Conservation (phyloP, 148 eudicot species). For the Camellia japonica region DNA sequence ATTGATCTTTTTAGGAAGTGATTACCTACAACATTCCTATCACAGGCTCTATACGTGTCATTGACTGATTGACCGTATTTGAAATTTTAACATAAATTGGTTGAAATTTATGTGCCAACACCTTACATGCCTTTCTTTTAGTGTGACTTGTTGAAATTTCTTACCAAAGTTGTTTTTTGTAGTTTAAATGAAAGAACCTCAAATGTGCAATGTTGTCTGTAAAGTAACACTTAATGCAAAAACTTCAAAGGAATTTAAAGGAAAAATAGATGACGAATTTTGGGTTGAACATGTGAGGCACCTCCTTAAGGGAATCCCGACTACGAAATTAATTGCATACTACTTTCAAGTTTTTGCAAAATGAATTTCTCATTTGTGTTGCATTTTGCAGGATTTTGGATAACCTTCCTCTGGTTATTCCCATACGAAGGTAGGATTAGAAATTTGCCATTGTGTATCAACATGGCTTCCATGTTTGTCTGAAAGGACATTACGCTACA, state of each 20-base stretch:
- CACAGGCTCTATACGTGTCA: too few relatives aligned
- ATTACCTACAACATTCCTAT: too few relatives aligned
- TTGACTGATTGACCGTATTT: too few relatives aligned
- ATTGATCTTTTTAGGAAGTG: too few relatives aligned
- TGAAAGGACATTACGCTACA: background rate
- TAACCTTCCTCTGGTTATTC: slow-evolving; percentile 41
- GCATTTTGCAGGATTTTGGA: slow-evolving; percentile 36
- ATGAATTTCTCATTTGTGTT: background rate
- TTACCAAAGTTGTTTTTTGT: slow-evolving; percentile 14
- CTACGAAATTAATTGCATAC: background rate
- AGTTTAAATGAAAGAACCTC: slow-evolving; percentile 43
- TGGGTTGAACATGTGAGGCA: slow-evolving; percentile 42
- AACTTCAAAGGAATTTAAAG: slow-evolving; percentile 35
- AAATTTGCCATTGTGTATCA: slow-evolving; percentile 24
- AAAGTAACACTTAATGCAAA: slow-evolving; percentile 28
- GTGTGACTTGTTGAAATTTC: background rate
- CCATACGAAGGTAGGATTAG: slow-evolving; percentile 26
- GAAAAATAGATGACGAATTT: slow-evolving; percentile 39
- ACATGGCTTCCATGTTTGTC: slow-evolving; percentile 18
- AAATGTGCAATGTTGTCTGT: slow-evolving; percentile 40
- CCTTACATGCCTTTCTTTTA: background rate
- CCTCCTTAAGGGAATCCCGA: background rate
- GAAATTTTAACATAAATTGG: too few relatives aligned
- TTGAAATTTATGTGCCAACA: too few relatives aligned
- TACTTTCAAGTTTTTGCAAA: background rate